Conservation (phyloP, 208 protist species). For the Acanthamoeba lenticulata region DNA sequence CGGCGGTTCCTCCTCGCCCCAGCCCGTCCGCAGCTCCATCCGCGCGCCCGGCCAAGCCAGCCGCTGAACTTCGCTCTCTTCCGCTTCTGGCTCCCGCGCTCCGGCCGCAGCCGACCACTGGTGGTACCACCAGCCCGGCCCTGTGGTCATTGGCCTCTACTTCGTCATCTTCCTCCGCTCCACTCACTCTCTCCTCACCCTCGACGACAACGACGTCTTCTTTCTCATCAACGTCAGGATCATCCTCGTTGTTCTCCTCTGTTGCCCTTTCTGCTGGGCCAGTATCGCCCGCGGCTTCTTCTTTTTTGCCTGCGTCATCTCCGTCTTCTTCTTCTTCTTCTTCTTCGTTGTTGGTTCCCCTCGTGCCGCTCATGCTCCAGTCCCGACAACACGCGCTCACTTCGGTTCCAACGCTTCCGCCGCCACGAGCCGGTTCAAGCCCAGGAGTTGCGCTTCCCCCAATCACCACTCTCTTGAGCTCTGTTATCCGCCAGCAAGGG, state of each 20-base stretch:
- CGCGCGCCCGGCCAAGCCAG: too few species aligned
- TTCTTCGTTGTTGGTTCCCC: not conserved
- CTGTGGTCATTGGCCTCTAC: not conserved
- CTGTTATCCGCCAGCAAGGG: not conserved
- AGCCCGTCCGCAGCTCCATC: too few species aligned
- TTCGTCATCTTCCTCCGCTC: not conserved
- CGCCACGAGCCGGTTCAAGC: not conserved
- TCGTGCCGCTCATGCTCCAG: not conserved
- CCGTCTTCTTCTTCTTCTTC: not conserved
- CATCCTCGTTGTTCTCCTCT: not conserved
- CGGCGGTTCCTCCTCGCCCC: too few species aligned
- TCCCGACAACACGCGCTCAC: not conserved
- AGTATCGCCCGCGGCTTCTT: not conserved
- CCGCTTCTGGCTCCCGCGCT: too few species aligned
- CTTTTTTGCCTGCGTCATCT: not conserved
- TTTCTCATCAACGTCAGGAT: not conserved
- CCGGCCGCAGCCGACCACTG: too few species aligned
- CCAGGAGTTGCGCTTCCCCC: not conserved
- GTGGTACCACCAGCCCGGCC: not conserved
- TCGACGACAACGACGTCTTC: not conserved
- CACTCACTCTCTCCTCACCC: too few species aligned
- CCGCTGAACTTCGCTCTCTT: too few species aligned
- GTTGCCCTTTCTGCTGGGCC: not conserved
- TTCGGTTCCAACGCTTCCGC: not conserved
- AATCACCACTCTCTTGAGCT: not conserved